Evolutionary conservation across 1,139 yeast genomes (phyloP).

Genomic region (Casaregolazyma lundiana): DNA sequence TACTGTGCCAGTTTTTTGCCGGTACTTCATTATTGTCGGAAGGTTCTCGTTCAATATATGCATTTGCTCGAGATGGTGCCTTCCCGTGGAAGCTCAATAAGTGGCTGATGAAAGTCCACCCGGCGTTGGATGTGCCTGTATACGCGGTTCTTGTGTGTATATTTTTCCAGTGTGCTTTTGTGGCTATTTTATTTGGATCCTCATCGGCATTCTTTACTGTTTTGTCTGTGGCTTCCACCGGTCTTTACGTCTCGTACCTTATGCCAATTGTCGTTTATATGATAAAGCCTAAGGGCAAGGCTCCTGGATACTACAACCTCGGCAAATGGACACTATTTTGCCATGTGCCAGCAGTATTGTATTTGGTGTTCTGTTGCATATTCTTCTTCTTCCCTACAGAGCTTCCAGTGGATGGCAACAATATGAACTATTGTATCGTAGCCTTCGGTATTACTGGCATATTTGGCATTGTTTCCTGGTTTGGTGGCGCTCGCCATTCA

Average conservation of each 20-base stretch:
- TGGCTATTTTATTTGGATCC: slow-evolving; percentile 59
- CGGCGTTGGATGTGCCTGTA: slow-evolving; percentile 59
- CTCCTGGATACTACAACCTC: slow-evolving; percentile 69
- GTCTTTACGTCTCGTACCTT: slow-evolving; percentile 71
- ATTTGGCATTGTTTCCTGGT: slow-evolving; percentile 25
- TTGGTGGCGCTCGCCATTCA: slow-evolving; percentile 20
- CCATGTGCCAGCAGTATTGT: slow-evolving; percentile 53
- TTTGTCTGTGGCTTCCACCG: slow-evolving; percentile 77
- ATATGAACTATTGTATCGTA: slow-evolving; percentile 73
- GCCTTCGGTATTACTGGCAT: slow-evolving; percentile 32
- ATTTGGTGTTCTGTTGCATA: slow-evolving; percentile 58
- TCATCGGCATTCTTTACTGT: slow-evolving; percentile 79
- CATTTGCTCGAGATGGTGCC: slow-evolving; percentile 71
- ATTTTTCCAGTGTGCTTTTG: slow-evolving; percentile 42
- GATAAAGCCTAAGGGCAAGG: slow-evolving; percentile 33
- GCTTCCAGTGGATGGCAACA: slow-evolving; percentile 54
- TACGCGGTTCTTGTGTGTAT: slow-evolving; percentile 61
- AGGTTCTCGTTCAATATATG: slow-evolving; percentile 69
- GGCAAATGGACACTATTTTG: slow-evolving; percentile 56
- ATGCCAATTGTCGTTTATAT: slow-evolving; percentile 63
- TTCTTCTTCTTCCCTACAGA: slow-evolving; percentile 73
- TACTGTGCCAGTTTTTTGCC: slow-evolving; percentile 71
- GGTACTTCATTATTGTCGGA: slow-evolving; percentile 73
- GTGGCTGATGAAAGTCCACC: slow-evolving; percentile 62
- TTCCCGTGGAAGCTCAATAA: slow-evolving; percentile 45